These are phyloP conservation scores for Cladosporium sp. DNA, from an alignment of 2,329 filamentous ascomycete species.

Conservation along the genomic window DNA sequence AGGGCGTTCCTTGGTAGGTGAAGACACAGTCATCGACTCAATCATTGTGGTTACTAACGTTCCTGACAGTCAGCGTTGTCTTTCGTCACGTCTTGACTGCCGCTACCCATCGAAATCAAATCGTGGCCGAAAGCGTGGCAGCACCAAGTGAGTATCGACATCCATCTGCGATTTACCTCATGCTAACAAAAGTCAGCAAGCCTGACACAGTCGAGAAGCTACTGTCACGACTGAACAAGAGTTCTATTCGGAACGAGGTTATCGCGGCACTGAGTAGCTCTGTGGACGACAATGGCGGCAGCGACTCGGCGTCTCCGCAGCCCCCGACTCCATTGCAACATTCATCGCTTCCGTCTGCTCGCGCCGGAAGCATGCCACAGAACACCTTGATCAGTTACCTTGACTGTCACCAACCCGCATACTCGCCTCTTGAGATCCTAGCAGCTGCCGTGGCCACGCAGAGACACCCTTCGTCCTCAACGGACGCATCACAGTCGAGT, in stretches of 20 bases:
- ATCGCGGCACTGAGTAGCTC: background rate
- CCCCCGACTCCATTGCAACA: background rate
- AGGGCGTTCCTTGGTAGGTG: slow-evolving; percentile 5
- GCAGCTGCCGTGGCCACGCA: slow-evolving; percentile 7
- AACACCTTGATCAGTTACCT: background rate
- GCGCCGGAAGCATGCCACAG: background rate
- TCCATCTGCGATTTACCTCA: background rate
- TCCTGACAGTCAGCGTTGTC: background rate
- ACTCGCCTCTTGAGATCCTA: slow-evolving; percentile 7
- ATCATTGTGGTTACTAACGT: background rate
- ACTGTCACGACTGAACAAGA: background rate
- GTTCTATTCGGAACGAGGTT: slow-evolving; percentile 3
- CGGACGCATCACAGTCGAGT: background rate
- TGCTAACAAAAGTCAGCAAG: background rate
- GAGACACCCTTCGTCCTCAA: background rate
- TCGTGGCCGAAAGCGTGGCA: slow-evolving; percentile 8
- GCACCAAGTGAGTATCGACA: slow-evolving; percentile 1
- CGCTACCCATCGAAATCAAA: slow-evolving; percentile 5
- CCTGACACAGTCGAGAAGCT: slow-evolving; percentile 7
- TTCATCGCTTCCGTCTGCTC: background rate
- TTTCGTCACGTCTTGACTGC: background rate
- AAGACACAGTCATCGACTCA: background rate
- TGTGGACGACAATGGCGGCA: background rate
- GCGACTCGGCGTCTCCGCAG: background rate
- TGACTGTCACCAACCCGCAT: slow-evolving; percentile 9